These are phyloP conservation scores for Talaromyces stipitatus DNA, from an alignment of 495 filamentous ascomycete genomes.

Conservation along the genomic window DNA sequence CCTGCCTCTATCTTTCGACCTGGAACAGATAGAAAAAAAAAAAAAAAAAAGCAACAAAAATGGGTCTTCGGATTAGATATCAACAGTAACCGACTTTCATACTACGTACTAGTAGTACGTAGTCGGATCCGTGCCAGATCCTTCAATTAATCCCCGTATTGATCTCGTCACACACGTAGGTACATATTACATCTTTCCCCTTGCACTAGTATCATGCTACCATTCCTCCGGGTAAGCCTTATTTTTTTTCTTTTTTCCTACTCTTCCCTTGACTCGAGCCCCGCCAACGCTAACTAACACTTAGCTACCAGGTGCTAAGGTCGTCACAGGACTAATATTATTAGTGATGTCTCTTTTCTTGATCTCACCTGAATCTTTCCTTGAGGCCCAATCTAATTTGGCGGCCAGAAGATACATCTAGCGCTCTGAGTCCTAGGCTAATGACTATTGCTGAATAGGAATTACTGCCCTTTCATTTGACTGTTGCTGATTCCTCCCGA, in stretches of 20 bases:
- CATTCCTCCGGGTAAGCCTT: neutral
- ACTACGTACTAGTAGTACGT: neutral
- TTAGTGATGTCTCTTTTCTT: neutral
- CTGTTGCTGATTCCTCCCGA: too few species aligned
- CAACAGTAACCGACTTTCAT: neutral
- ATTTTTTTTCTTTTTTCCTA: neutral
- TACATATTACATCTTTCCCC: neutral
- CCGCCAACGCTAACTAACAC: neutral
- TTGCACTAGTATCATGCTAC: constrained; percentile 2
- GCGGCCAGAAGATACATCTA: neutral
- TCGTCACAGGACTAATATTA: neutral
- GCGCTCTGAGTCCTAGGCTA: neutral
- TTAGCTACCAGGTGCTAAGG: neutral
- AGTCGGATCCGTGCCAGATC: neutral
- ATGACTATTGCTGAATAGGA: too few species aligned
- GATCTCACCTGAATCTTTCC: neutral
- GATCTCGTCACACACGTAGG: neutral
- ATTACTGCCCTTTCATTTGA: neutral
- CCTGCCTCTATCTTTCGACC: too few species aligned
- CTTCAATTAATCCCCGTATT: neutral
- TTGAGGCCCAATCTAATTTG: neutral
- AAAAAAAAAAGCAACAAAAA: neutral
- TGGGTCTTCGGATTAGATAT: neutral
- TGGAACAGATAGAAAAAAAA: neutral
- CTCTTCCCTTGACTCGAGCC: neutral